Evolutionary conservation across 495 filamentous ascomycete genomes (phyloP).

Genomic region (Tuber melanosporum): DNA sequence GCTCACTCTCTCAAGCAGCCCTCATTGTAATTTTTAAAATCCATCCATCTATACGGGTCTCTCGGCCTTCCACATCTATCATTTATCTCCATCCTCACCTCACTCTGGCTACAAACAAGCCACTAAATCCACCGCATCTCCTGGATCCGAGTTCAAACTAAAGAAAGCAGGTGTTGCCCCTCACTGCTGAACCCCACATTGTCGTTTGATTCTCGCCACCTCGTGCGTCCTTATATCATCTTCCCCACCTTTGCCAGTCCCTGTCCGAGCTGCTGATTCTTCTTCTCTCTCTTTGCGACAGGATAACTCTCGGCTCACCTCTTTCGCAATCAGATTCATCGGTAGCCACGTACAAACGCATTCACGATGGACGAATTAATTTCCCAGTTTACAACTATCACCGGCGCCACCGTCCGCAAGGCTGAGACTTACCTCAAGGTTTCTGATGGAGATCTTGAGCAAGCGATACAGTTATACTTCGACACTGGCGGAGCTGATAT

Average conservation of each 20-base stretch:
- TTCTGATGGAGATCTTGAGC: slow-evolving; percentile 70
- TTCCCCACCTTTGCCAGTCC: not conserved
- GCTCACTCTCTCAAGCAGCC: slow-evolving; percentile 11
- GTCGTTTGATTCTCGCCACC: not conserved
- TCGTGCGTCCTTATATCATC: not conserved
- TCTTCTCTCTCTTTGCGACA: not conserved
- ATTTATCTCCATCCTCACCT: not conserved
- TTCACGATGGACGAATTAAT: slow-evolving; percentile 57
- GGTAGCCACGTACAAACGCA: slow-evolving; percentile 3
- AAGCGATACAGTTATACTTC: slow-evolving; percentile 85
- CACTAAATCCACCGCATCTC: not conserved
- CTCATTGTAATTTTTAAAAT: slow-evolving; percentile 12
- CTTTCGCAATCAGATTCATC: not conserved
- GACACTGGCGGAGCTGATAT: slow-evolving; percentile 64
- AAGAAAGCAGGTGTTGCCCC: slow-evolving; percentile 1
- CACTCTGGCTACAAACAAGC: not conserved
- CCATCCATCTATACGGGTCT: not conserved
- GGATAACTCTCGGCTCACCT: not conserved
- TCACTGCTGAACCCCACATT: not conserved
- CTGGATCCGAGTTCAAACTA: not conserved
- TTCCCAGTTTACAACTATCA: slow-evolving; percentile 62
- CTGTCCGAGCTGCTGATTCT: not conserved
- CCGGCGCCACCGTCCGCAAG: slow-evolving; percentile 49
- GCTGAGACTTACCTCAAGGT: slow-evolving; percentile 69
- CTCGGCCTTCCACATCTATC: not conserved